Percentiles rank a stretch among this genome's conserved stretches.
These are phyloP conservation scores for Lumnitzera racemosa DNA, from an alignment of 345 rosid genomes.

Conservation along the genomic window DNA sequence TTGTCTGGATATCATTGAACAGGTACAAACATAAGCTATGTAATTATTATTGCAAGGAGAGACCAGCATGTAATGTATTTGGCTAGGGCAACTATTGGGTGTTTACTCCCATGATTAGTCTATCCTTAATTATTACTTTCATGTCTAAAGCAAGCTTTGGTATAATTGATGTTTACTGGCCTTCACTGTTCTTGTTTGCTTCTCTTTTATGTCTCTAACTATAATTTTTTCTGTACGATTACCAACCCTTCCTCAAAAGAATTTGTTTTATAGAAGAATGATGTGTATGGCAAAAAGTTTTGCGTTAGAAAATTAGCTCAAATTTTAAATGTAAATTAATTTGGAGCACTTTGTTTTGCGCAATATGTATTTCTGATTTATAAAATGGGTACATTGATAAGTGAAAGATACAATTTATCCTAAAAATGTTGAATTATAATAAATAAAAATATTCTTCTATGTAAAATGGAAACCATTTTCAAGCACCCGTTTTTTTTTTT, in stretches of 20 bases:
- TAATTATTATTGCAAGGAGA: not conserved
- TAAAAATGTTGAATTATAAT: no score
- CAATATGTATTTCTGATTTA: no score
- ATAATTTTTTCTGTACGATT: not conserved
- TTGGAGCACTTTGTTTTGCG: no score
- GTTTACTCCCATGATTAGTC: not conserved
- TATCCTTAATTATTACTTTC: slow-evolving; percentile 7
- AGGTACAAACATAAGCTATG: not conserved
- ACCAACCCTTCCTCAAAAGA: not conserved
- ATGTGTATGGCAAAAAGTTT: not conserved
- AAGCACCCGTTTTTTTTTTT: no score
- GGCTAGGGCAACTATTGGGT: no score
- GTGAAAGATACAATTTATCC: no score
- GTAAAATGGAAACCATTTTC: no score
- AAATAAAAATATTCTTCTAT: no score
- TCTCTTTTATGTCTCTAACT: not conserved
- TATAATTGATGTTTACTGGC: not conserved
- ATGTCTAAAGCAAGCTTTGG: slow-evolving; percentile 3
- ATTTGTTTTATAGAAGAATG: not conserved
- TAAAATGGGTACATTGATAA: no score
- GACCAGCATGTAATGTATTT: not conserved
- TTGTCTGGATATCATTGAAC: slow-evolving; percentile 2
- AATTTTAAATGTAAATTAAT: not conserved
- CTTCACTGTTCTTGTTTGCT: not conserved
- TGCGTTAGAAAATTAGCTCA: not conserved